Percentiles rank a stretch among this genome's conserved stretches.
phyloP scores from a whole-genome alignment of 805 yeast genomes.

The Metschnikowia borealis region DNA sequence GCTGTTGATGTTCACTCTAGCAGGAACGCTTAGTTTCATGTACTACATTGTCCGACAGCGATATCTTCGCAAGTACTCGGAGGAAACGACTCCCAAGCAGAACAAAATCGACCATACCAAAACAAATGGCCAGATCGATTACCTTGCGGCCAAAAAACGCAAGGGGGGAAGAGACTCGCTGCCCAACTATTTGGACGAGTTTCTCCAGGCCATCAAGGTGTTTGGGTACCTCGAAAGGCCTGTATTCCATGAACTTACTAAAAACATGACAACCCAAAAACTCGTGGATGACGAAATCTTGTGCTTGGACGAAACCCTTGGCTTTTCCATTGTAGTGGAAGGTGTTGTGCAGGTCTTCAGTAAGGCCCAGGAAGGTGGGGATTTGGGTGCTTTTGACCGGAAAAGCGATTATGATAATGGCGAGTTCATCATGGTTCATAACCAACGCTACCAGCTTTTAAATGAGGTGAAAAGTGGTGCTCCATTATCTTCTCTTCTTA shows the following conservation, averaged over 20 bases:
- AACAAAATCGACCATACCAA: slow-evolving; percentile 37
- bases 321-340: slow-evolving; percentile 89
- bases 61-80: slow-evolving; percentile 59
- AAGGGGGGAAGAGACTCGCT: slow-evolving; percentile 24
- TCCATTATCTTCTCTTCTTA: slow-evolving; percentile 78
- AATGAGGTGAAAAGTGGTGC: slow-evolving; percentile 80
- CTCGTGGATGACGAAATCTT: slow-evolving; percentile 73
- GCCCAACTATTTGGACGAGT: slow-evolving; percentile 79
- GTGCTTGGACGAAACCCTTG: slow-evolving; percentile 67
- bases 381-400: slow-evolving; percentile 12
- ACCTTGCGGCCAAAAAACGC: slow-evolving; percentile 35
- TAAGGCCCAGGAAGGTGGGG: slow-evolving; percentile 32
- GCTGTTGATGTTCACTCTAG: slow-evolving; percentile 35
- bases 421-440: slow-evolving; percentile 48
- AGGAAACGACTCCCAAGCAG: slow-evolving; percentile 22
- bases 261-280: slow-evolving; percentile 85
- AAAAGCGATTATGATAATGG: slow-evolving; percentile 31
- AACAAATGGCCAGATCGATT: slow-evolving; percentile 42
- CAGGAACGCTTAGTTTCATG: slow-evolving; percentile 28
- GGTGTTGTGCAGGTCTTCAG: slow-evolving; percentile 81
- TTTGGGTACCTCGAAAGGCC: slow-evolving; percentile 90
- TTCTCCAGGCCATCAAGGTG: slow-evolving; percentile 83
- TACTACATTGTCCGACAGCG: slow-evolving; percentile 57
- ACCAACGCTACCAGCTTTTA: slow-evolving; percentile 63
- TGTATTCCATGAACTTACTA: slow-evolving; percentile 89